phyloP scores from a whole-genome alignment of 768 basidiomycete species.

The Tricholoma saponaceum region DNA sequence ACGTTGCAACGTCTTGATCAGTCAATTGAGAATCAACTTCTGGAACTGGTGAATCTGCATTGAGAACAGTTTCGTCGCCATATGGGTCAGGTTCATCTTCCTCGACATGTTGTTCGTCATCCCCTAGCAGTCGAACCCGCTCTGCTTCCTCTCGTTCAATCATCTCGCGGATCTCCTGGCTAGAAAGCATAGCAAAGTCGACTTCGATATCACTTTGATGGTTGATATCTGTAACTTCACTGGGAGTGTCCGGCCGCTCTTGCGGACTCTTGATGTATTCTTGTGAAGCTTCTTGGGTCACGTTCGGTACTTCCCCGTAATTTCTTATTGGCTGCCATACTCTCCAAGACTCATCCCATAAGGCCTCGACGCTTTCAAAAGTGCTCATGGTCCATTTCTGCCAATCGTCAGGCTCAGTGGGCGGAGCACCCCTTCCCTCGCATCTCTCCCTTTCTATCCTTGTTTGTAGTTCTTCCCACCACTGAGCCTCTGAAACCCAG shows the following conservation, averaged over 20 bases:
- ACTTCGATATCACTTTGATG: slow-evolving; percentile 37
- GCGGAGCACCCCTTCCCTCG: slow-evolving; percentile 10
- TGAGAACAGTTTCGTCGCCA: slow-evolving; percentile 18
- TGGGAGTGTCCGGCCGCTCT: slow-evolving; percentile 4
- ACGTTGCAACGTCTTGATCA: neutral
- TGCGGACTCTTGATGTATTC: neutral
- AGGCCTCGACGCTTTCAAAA: slow-evolving; percentile 85
- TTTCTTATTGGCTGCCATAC: slow-evolving; percentile 48
- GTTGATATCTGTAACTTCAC: neutral
- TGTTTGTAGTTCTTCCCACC: slow-evolving; percentile 68
- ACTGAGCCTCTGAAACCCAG: slow-evolving; percentile 71
- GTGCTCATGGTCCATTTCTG: slow-evolving; percentile 78
- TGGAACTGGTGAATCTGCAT: neutral
- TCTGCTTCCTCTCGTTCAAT: slow-evolving; percentile 30
- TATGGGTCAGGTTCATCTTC: slow-evolving; percentile 20
- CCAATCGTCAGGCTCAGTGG: slow-evolving; percentile 40
- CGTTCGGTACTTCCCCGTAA: neutral
- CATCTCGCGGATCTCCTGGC: slow-evolving; percentile 41
- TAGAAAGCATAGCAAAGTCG: slow-evolving; percentile 47
- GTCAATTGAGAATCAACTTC: neutral
- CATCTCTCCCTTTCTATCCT: slow-evolving; percentile 50
- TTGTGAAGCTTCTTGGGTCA: neutral
- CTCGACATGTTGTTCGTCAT: slow-evolving; percentile 23
- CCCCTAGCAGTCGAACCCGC: slow-evolving; percentile 25
- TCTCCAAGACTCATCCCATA: slow-evolving; percentile 68